phyloP scores from a whole-genome alignment of 768 basidiomycete species.

The Tulasnella calospora region DNA sequence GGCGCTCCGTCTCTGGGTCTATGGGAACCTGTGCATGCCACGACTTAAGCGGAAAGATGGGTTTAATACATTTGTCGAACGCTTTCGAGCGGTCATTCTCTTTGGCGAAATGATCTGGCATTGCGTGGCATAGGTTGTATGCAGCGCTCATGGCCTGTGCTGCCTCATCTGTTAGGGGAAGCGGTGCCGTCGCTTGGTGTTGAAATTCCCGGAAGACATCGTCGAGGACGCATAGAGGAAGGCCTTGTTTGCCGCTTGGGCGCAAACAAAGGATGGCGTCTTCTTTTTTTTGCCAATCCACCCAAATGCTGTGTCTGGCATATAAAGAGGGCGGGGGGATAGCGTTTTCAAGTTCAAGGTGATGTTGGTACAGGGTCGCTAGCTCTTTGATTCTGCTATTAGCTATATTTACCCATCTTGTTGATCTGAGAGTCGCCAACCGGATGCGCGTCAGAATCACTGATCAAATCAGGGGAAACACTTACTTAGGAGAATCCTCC shows the following conservation, averaged over 20 bases:
- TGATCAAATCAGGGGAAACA: too few species aligned
- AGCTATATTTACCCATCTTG: too few species aligned
- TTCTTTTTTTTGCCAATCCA: background rate
- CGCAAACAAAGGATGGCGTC: too few species aligned
- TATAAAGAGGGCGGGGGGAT: constrained; percentile 12
- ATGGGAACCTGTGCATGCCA: background rate
- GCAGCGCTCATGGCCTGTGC: background rate
- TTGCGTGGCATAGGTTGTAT: background rate
- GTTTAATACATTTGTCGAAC: too few species aligned
- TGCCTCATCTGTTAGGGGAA: background rate
- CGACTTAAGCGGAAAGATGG: background rate
- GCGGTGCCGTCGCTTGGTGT: background rate
- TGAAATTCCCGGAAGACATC: too few species aligned
- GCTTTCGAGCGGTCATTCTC: too few species aligned
- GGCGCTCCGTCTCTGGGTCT: background rate
- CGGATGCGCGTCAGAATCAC: too few species aligned
- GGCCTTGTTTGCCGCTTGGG: too few species aligned
- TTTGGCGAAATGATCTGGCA: background rate
- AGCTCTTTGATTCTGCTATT: background rate
- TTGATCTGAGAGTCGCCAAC: too few species aligned
- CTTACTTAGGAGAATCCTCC: too few species aligned
- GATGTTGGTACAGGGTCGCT: background rate
- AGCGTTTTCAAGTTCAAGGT: background rate
- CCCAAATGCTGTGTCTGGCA: background rate
- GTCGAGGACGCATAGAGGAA: too few species aligned